These are phyloP conservation scores for Aspergillus caelatus DNA, from an alignment of 2,329 filamentous ascomycete genomes.

Conservation along the genomic window DNA sequence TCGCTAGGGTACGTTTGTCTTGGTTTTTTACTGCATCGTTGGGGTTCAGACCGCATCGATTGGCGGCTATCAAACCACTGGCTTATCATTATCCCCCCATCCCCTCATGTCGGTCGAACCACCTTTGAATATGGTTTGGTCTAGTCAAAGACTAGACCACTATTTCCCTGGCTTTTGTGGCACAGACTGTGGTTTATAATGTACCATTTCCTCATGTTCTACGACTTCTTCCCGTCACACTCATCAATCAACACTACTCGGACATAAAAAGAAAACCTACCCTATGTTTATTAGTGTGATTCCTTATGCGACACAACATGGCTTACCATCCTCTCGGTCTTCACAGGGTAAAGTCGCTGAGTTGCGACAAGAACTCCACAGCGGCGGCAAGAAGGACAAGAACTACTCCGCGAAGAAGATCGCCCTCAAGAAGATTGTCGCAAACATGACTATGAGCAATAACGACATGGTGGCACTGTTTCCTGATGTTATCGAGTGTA, in stretches of 20 bases:
- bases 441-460: slow-evolving; percentile 99
- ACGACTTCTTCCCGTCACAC: background rate
- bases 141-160: background rate
- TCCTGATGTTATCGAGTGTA: slow-evolving; percentile 91
- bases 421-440: slow-evolving; percentile 97
- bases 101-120: slow-evolving; percentile 10
- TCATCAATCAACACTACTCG: background rate
- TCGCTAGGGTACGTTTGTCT: slow-evolving; percentile 78
- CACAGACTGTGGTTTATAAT: background rate
- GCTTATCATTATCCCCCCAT: slow-evolving; percentile 11
- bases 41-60: slow-evolving; percentile 1
- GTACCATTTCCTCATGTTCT: slow-evolving; percentile 2
- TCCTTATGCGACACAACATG: slow-evolving; percentile 30
- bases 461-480: slow-evolving; percentile 99
- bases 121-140: background rate
- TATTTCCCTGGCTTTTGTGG: slow-evolving; percentile 6
- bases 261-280: slow-evolving; percentile 3
- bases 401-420: slow-evolving; percentile 95
- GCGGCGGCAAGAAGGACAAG: slow-evolving; percentile 97
- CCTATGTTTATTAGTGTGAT: slow-evolving; percentile 33
- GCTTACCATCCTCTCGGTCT: slow-evolving; percentile 37
- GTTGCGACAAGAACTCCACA: slow-evolving; percentile 89
- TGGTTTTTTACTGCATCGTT: slow-evolving; percentile 24
- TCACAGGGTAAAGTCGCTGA: slow-evolving; percentile 97
- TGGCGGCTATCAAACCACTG: background rate